These are phyloP conservation scores for Phytophthora tentaculata DNA, from an alignment of 352 stramenopile genomes.

Conservation along the genomic window DNA sequence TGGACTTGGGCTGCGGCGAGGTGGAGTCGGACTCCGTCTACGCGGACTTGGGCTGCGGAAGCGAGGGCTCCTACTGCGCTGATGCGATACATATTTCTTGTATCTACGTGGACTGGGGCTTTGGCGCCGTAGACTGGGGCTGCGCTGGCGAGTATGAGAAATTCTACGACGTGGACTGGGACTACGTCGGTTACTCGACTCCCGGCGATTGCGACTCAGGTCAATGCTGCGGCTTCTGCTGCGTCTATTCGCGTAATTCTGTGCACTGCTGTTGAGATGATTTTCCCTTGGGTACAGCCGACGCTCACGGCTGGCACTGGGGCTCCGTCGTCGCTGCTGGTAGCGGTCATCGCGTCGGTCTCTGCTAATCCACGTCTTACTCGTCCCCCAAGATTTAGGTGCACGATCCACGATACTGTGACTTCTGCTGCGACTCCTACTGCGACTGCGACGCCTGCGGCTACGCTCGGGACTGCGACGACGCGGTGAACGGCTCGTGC, in stretches of 20 bases:
- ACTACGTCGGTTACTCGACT: slow-evolving; percentile 16
- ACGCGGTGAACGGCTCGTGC: slow-evolving; percentile 39
- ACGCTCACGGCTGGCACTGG: slow-evolving; percentile 26
- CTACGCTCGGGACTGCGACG: slow-evolving; percentile 20
- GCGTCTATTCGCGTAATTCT: slow-evolving; percentile 9
- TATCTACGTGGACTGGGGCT: slow-evolving; percentile 19
- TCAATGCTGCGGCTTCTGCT: slow-evolving; percentile 35
- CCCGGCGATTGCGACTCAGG: slow-evolving; percentile 14
- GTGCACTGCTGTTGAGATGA: background rate
- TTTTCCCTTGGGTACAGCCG: slow-evolving; percentile 8
- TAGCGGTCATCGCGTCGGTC: slow-evolving; percentile 5
- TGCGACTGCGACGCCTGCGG: slow-evolving; percentile 22
- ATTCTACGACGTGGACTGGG: slow-evolving; percentile 8
- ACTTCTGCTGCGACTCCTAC: slow-evolving; percentile 31
- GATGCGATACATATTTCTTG: slow-evolving; percentile 1
- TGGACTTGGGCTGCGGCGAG: slow-evolving; percentile 9
- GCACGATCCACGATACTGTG: slow-evolving; percentile 14
- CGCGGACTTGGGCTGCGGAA: slow-evolving; percentile 13
- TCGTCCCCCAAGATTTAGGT: background rate
- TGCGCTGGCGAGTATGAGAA: slow-evolving; percentile 5
- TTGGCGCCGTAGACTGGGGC: slow-evolving; percentile 9
- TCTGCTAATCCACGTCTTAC: background rate
- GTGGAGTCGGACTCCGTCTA: slow-evolving; percentile 9
- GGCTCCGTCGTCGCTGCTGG: slow-evolving; percentile 14
- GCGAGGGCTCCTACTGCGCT: slow-evolving; percentile 14